Conservation (phyloP, 148 eudicot species). For the Beta vulgaris region DNA sequence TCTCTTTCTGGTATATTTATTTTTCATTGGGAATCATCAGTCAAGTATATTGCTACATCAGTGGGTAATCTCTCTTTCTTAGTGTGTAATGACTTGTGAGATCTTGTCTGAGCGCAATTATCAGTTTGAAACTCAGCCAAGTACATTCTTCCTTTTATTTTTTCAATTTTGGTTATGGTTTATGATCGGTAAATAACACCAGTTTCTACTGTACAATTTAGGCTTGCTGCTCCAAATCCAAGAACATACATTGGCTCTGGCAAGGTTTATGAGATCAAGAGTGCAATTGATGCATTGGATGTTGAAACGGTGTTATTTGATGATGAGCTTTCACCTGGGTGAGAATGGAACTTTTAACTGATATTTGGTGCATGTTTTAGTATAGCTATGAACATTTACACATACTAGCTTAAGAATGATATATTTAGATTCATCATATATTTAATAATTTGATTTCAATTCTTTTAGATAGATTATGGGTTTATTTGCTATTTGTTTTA, state of each 20-base stretch:
- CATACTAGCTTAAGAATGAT: no score
- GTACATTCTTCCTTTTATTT: not conserved
- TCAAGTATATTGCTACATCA: no score
- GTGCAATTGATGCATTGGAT: conserved; percentile 74
- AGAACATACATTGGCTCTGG: conserved; percentile 95
- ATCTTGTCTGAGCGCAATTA: not conserved
- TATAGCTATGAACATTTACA: not conserved
- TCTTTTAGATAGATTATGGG: no score
- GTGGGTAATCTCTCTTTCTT: not conserved
- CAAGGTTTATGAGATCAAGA: conserved; percentile 87
- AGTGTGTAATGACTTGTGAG: not conserved
- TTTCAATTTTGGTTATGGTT: not conserved
- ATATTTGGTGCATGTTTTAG: not conserved
- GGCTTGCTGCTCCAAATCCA: conserved; percentile 70
- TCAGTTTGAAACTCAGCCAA: not conserved
- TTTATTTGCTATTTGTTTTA: no score
- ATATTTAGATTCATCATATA: not conserved
- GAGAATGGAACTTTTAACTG: conserved; percentile 21
- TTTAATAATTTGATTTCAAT: not conserved
- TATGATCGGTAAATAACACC: not conserved
- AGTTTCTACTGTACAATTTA: conserved; percentile 31
- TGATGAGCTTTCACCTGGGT: conserved; percentile 98
- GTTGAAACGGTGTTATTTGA: conserved; percentile 96
- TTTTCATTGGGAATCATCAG: no score
- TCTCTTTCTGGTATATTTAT: no score